Evolutionary conservation across 2,329 filamentous ascomycete genomes (phyloP), one percentile per base, ranked within the genome.

Genomic region (Aphanocladium album): DNA sequence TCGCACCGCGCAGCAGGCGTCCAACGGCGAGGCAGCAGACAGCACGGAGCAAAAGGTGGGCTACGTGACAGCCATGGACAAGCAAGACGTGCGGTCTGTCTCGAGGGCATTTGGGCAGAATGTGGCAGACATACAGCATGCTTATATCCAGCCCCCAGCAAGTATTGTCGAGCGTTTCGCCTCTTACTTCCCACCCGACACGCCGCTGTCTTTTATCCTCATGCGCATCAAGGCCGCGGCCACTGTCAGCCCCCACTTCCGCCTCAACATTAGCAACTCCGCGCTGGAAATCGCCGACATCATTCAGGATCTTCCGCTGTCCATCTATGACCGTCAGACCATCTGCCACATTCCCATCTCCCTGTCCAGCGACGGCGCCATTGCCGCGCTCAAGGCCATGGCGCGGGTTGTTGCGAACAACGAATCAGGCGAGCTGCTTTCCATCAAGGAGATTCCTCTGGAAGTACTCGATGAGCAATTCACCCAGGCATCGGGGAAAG

Each of bases 151-250:
- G 53, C 90, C 93, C 4, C 90, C 92, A 0, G 79, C 84, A 1
- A 73, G 81, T 27, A 81, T 91, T 2, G 78, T 96, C 37, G 85
- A 95, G 69, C 83, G 84, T 8, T 95, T 98, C 70, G 83, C 89
- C 1, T 82, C 84, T 2, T 95, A 93, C 70, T 96, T 96, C 67
- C 91, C 93, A 0, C 83, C 86, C 0, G 82, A 83, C 6, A 93
- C 90, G 0, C 91, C 93, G 0, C 89, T 98, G 66, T 89, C 87
- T 64, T 96, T 92, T 69, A 86, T 98, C 62, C 74, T 98, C 60
- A 79, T 87, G 63, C 89, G 89, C 2, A 78, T 98, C 53, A 80
- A 89, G 63, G 87, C 91, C 60, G 80, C 93, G 9, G 83, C 85
- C 2, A 77, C 80, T 30, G 76, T 89, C 11, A 83, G 87, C 57